phyloP scores from a whole-genome alignment of 1,139 yeast species.

The Scheffersomyces lignicola region DNA sequence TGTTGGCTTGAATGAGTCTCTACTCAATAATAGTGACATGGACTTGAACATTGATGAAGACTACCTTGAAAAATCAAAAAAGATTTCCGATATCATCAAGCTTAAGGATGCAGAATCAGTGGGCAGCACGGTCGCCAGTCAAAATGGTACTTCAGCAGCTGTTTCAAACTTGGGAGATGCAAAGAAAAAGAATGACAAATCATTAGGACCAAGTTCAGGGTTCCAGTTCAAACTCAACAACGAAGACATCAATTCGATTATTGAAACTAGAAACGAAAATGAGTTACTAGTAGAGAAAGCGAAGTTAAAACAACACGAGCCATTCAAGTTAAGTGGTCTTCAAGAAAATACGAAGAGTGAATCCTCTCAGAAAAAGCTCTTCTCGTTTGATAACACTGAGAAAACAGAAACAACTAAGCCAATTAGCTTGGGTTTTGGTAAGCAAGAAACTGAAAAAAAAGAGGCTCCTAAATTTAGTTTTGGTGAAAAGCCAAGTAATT shows the following conservation, averaged over 20 bases:
- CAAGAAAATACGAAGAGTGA: background rate
- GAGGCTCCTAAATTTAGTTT: conserved; percentile 10
- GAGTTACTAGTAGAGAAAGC: conserved; percentile 12
- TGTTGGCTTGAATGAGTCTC: conserved; percentile 19
- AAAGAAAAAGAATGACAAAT: conserved; percentile 10
- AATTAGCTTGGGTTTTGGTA: background rate
- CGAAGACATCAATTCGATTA: conserved; percentile 23
- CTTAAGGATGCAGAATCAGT: conserved; percentile 21
- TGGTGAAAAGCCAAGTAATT: conserved; percentile 6
- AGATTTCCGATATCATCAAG: conserved; percentile 28
- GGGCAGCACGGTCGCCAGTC: background rate
- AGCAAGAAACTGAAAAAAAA: background rate
- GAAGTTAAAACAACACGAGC: conserved; percentile 3
- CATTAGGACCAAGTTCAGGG: conserved; percentile 37
- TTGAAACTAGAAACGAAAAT: conserved; percentile 19
- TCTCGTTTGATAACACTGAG: too few species aligned
- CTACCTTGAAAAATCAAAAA: conserved; percentile 25
- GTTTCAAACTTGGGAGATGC: conserved; percentile 5
- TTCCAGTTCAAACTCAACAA: conserved; percentile 36
- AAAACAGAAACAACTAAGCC: too few species aligned
- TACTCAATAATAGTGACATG: conserved; percentile 18
- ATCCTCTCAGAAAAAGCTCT: too few species aligned
- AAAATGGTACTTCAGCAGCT: conserved; percentile 2
- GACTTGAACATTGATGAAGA: conserved; percentile 27
- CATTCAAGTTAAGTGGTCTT: background rate